phyloP scores from a whole-genome alignment of 495 filamentous ascomycete genomes.

The Parathielavia hyrcaniae region DNA sequence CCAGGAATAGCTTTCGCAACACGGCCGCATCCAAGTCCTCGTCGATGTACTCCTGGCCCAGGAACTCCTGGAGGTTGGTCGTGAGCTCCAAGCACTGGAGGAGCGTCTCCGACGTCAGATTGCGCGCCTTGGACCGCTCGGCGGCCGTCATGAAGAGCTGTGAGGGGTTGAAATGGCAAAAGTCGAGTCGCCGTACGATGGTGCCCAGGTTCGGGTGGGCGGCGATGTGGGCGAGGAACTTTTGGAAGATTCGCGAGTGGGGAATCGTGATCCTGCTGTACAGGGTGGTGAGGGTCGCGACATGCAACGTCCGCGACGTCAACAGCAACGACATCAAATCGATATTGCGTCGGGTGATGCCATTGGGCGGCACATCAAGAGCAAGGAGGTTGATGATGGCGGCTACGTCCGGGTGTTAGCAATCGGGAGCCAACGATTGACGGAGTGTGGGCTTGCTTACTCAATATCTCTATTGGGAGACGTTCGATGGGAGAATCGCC shows the following conservation, averaged over 20 bases:
- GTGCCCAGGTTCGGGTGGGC: conserved; percentile 66
- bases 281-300: conserved; percentile 67
- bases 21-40: conserved; percentile 66
- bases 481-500: conserved; percentile 53
- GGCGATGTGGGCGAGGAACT: conserved; percentile 69
- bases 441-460: conserved; percentile 47
- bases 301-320: conserved; percentile 68
- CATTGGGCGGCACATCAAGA: conserved; percentile 70
- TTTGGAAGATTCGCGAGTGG: conserved; percentile 79
- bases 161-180: conserved; percentile 82
- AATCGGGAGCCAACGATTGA: not conserved
- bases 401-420: conserved; percentile 40
- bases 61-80: conserved; percentile 72
- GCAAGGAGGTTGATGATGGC: conserved; percentile 71
- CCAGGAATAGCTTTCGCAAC: conserved; percentile 67
- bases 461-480: conserved; percentile 64
- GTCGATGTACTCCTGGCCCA: conserved; percentile 78
- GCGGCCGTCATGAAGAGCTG: conserved; percentile 73
- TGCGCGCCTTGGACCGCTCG: conserved; percentile 74
- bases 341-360: conserved; percentile 69
- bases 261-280: conserved; percentile 82
- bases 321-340: conserved; percentile 74
- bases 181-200: conserved; percentile 75
- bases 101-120: conserved; percentile 71
- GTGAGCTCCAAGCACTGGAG: conserved; percentile 67